A percentile compares a stretch with the other conserved stretches of the same genome.
Conservation (phyloP, 306 rosid genomes). For the Crataegus laevigata region DNA sequence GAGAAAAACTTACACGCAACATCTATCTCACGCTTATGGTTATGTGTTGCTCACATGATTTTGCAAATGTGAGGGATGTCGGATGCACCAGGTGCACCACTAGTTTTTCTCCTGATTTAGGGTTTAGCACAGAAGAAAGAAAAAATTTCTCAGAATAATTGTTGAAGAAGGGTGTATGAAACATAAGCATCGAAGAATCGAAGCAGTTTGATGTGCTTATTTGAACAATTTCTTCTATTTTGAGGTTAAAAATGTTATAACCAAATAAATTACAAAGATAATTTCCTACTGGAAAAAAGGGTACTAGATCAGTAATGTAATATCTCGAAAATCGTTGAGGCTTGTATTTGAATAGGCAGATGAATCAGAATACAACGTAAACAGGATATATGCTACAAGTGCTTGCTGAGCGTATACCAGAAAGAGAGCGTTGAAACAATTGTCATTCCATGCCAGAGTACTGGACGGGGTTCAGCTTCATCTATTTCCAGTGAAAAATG, state of each 20-base stretch:
- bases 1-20: background rate
- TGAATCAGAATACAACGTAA: background rate
- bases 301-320: background rate
- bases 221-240: background rate
- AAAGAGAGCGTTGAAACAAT: background rate
- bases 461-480: background rate
- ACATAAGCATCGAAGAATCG: background rate
- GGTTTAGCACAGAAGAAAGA: background rate
- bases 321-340: background rate
- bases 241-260: background rate
- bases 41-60: background rate
- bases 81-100: background rate
- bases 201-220: too few relatives aligned
- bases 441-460: background rate
- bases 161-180: background rate
- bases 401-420: background rate
- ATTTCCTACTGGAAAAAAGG: background rate
- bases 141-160: too few relatives aligned
- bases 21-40: too few relatives aligned
- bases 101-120: background rate
- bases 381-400: slow-evolving; percentile 2
- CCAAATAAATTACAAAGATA: background rate
- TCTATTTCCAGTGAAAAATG: background rate
- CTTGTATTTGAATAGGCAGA: background rate
- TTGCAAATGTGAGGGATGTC: background rate